Evolutionary conservation across 345 rosid species (phyloP).

Genomic region (Pseudoturritis turrita): DNA sequence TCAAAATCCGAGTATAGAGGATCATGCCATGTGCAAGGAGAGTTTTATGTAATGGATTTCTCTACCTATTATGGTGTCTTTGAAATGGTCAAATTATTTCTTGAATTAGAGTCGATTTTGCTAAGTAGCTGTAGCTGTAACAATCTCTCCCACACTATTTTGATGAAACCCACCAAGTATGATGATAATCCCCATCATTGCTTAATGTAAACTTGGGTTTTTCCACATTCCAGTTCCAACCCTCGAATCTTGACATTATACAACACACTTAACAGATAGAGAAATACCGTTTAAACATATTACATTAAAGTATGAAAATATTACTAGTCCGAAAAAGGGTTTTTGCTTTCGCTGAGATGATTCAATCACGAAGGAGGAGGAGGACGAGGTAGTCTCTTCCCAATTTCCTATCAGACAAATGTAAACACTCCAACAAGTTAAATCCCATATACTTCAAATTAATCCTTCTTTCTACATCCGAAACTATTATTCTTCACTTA

Average conservation of each 20-base stretch:
- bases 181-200: background rate
- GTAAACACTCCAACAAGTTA: constrained; percentile 15
- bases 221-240: constrained; percentile 2
- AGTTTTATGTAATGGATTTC: background rate
- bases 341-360: constrained; percentile 13
- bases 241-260: constrained; percentile 15
- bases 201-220: background rate
- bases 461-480: background rate
- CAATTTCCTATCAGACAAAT: constrained; percentile 70
- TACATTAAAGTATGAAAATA: constrained; percentile 6
- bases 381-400: constrained; percentile 80
- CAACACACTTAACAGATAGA: constrained; percentile 15
- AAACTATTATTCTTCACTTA: background rate
- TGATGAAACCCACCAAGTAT: background rate
- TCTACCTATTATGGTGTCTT: background rate
- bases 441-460: background rate
- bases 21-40: background rate
- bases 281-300: background rate
- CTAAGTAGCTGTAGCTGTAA: background rate
- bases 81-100: background rate
- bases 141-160: background rate
- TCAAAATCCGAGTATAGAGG: background rate
- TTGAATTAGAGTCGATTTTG: background rate
- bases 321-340: background rate
- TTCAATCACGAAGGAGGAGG: constrained; percentile 46